Conservation (phyloP, 495 filamentous ascomycete genomes). For the Letharia columbiana region DNA sequence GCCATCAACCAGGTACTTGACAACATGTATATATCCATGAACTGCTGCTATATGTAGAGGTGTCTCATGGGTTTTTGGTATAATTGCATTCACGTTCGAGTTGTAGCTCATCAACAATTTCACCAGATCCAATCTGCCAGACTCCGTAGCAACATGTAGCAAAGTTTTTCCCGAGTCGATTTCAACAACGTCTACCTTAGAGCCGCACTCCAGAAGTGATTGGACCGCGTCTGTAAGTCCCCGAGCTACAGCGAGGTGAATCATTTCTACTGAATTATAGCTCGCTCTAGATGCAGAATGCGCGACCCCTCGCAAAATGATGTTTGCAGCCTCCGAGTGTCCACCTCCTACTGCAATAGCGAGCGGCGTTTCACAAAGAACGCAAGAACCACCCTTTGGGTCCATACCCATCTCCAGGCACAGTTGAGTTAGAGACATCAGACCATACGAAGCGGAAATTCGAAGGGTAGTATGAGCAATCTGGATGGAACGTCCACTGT, state of each 20-base stretch:
- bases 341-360: neutral
- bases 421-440: neutral
- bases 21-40: neutral
- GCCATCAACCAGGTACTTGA: slow-evolving; percentile 6
- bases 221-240: neutral
- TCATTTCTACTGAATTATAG: neutral
- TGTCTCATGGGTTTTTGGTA: slow-evolving; percentile 3
- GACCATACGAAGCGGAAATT: neutral
- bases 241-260: neutral
- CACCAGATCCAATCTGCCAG: neutral
- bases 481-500: neutral
- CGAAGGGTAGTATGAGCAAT: neutral
- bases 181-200: neutral
- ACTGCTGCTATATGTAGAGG: slow-evolving; percentile 6
- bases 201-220: neutral
- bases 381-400: neutral
- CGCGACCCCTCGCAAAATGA: neutral
- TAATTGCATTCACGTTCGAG: neutral
- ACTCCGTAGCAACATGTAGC: neutral
- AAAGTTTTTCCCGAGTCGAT: neutral
- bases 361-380: slow-evolving; percentile 1
- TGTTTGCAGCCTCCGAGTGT: neutral
- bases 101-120: neutral
- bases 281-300: neutral
- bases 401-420: slow-evolving; percentile 5